Percentiles rank a stretch among this genome's conserved stretches.
phyloP scores from a whole-genome alignment of 1,139 yeast species.

The Protomyces lactucae-debilis region DNA sequence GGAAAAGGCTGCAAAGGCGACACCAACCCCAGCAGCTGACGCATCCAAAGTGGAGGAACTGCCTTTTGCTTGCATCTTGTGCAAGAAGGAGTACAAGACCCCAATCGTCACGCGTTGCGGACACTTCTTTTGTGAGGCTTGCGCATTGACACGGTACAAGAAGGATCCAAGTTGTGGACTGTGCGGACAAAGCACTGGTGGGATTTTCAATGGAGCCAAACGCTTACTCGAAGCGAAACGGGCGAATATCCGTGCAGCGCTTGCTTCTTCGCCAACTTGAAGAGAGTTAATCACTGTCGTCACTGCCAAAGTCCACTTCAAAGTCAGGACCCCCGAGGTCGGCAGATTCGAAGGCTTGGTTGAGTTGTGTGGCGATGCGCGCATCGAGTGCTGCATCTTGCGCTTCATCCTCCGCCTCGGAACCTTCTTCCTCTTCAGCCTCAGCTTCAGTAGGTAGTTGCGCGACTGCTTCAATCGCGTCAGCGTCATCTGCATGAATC shows the following conservation, averaged over 20 bases:
- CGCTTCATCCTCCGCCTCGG: background rate
- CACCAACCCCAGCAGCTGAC: background rate
- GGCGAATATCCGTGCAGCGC: background rate
- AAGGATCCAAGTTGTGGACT: constrained; percentile 51
- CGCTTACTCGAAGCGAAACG: constrained; percentile 30
- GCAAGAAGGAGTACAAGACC: constrained; percentile 51
- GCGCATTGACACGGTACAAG: constrained; percentile 54
- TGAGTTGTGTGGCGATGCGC: background rate
- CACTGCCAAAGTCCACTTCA: constrained; percentile 2
- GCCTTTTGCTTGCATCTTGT: constrained; percentile 63
- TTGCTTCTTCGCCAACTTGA: background rate
- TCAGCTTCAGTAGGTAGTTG: background rate
- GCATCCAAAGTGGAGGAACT: constrained; percentile 38
- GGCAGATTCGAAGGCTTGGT: background rate
- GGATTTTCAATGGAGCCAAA: constrained; percentile 46
- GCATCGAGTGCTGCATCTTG: background rate
- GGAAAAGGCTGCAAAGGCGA: constrained; percentile 45
- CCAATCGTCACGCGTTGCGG: constrained; percentile 64
- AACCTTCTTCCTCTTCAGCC: background rate
- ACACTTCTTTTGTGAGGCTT: constrained; percentile 62
- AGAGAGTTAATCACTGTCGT: background rate
- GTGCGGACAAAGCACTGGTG: constrained; percentile 57
- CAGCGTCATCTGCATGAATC: constrained; percentile 14
- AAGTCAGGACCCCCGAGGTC: background rate
- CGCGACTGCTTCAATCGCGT: background rate